Base-by-base conservation (phyloP, 2,329 filamentous ascomycete genomes). In the Exophiala sp. region DNA sequence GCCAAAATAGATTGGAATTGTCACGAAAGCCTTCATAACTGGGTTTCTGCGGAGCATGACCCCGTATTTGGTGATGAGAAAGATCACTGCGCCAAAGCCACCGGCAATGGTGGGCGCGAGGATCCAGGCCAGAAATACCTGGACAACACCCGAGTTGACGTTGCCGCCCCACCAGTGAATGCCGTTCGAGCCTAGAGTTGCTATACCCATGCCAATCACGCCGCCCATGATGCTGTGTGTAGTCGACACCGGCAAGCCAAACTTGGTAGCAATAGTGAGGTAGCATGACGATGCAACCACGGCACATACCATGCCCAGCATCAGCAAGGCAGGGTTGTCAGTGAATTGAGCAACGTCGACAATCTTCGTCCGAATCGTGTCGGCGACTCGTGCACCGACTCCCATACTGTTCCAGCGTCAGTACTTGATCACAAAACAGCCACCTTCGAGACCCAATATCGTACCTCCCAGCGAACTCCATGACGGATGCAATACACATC, bases 361-460 rank as follows among this genome's bases (percentile, higher is more conserved):
- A 67, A 88, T 87, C 36, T 84, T 83, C 73, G 87, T 88, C 79
- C 89, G 89, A 77, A 90, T 90, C 36, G 87, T 90, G 40, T 84
- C 81, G 54, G 86, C 85, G 1, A 85, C 88, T 64, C 85, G 80
- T 44, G 83, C 81, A 50, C 84, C 85, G 59, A 86, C 83, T 1
- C 80, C 76, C 62, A 88, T 75, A 32, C 32, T 41, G 14, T 29
- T 21, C 9, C 9, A 36, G 32, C 16, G 18, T 48, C 21, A 48
- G 35, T 29, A 14, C 4, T 32, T 12, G 10, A 11, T 45, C 24
- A 29, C 39, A 41, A n/a, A 20, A 11, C 18, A 14, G 12, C 14
- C 18, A 59, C 11, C n/a, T 7, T n/a, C 4, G 38, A 34, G n/a
- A 32, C 16, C 84, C 85, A 5, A 20, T 34, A 10, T 20, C 35